These are phyloP conservation scores for Phytopythium chamaehyphon DNA, from an alignment of 352 stramenopile genomes.

Conservation along the genomic window DNA sequence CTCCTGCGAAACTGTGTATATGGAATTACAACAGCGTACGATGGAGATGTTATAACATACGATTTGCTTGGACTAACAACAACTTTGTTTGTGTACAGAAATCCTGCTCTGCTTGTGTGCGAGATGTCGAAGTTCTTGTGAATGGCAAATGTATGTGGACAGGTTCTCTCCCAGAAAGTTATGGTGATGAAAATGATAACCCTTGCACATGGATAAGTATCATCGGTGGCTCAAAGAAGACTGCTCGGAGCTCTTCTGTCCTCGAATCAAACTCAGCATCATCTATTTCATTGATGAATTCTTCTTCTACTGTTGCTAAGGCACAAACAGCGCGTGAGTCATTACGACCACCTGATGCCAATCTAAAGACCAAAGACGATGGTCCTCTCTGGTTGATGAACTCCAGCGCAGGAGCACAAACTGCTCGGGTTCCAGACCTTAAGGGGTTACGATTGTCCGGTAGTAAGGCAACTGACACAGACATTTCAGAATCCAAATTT, in stretches of 20 bases:
- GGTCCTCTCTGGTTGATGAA: slow-evolving; percentile 5
- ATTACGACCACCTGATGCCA: neutral
- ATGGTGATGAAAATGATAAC: slow-evolving; percentile 62
- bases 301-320: neutral
- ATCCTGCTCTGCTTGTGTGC: slow-evolving; percentile 38
- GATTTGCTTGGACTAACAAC: neutral
- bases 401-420: neutral
- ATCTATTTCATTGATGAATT: too few species aligned
- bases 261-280: slow-evolving; percentile 5
- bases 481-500: too few species aligned
- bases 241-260: slow-evolving; percentile 15
- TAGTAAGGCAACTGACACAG: neutral
- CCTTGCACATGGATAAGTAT: slow-evolving; percentile 69
- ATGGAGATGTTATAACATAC: neutral
- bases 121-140: slow-evolving; percentile 66
- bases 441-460: neutral
- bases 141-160: slow-evolving; percentile 64
- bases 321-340: neutral
- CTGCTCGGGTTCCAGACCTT: neutral
- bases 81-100: slow-evolving; percentile 13
- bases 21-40: slow-evolving; percentile 84
- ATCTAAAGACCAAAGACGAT: neutral
- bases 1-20: slow-evolving; percentile 62
- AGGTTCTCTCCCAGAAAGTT: slow-evolving; percentile 68
- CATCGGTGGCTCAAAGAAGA: slow-evolving; percentile 26